Conservation (phyloP, 306 rosid species). For the Rosa persica region DNA sequence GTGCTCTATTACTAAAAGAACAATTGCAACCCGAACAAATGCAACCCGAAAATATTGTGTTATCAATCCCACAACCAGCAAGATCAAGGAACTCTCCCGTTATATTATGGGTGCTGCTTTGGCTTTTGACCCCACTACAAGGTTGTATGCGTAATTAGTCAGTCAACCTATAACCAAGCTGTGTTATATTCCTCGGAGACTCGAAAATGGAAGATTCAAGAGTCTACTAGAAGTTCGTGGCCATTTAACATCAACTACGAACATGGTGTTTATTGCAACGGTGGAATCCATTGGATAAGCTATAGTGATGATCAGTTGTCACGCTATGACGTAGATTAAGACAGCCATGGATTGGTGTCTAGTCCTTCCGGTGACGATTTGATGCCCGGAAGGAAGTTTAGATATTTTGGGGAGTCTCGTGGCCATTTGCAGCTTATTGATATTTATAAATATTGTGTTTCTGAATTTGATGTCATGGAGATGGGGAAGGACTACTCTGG, state of each 20-base stretch:
- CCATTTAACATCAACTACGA: background rate
- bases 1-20: background rate
- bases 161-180: background rate
- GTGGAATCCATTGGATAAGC: conserved; percentile 13
- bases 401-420: conserved; percentile 18
- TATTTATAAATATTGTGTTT: background rate
- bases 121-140: conserved; percentile 24
- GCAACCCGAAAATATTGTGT: background rate
- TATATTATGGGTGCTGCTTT: background rate
- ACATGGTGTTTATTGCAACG: conserved; percentile 26
- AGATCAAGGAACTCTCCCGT: background rate
- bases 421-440: conserved; percentile 23
- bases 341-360: background rate
- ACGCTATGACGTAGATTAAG: conserved; percentile 14
- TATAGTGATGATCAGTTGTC: background rate
- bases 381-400: too few species aligned
- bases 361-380: background rate
- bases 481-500: conserved; percentile 25
- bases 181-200: conserved; percentile 19
- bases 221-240: background rate
- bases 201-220: conserved; percentile 19
- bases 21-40: too few species aligned
- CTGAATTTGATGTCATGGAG: conserved; percentile 19
- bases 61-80: conserved; percentile 15
- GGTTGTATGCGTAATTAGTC: background rate